Evolutionary conservation across 2,329 filamentous ascomycete species (phyloP), one percentile per base, ranked within the genome.

Genomic region (Dactylellina leptospora): DNA sequence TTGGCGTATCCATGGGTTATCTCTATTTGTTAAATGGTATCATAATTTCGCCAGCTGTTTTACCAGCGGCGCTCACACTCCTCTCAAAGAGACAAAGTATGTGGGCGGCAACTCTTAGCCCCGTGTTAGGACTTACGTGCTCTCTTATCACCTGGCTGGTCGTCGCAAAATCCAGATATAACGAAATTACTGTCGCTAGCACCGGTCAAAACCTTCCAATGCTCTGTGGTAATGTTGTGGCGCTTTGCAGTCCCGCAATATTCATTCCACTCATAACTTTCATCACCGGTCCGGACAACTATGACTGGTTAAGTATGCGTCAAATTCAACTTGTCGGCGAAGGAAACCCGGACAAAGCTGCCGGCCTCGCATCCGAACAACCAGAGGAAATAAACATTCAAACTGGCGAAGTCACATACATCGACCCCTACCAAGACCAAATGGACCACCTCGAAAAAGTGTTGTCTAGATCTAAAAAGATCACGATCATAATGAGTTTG

Each of bases 21-120:
- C 83, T 96, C 1, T 96, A 96, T 77, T 82, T 96, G 0, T 85
- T 96, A 77, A 96, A 96, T 92, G 93, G 92, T 3, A 90, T 92
- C 53, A 91, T 96, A 76, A 95, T 96, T 77, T 92, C 89, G 0
- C 86, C 90, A 0, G 92, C 91, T 1, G 91, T 96, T 2, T 84
- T 96, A 10, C 92, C 93, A 0, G 90, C 91, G 0, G 88, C 90
- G 0, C 81, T 96, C 72, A 90, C 91, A 0, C 84, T 96, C 0
- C 83, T 92, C 63, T 96, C 92, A 91, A 86, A 85, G 51, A 86
- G 88, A 1, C 92, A 96, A 79, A 92, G 91, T 77, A 87, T 86
- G 82, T 87, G 86, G 79, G 90, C 90, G 0, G 90, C 90, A 0
- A 86, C 87, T 0, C 82, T 89, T 13, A 87, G 87, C 0, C 90